A percentile compares a stretch with the other conserved stretches of the same genome.
These are phyloP conservation scores for Anastatica hierochuntica DNA, from an alignment of 345 rosid species.

Conservation along the genomic window DNA sequence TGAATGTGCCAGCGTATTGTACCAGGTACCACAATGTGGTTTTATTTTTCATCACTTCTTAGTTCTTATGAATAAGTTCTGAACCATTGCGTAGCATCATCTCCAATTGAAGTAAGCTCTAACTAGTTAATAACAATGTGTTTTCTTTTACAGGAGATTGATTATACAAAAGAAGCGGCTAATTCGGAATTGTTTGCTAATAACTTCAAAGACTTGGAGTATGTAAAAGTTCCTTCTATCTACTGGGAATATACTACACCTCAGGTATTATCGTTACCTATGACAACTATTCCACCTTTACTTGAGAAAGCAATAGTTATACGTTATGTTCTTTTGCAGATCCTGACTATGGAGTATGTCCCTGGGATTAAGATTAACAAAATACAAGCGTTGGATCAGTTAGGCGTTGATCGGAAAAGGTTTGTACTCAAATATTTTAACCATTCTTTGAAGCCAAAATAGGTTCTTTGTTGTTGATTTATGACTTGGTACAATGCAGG, in stretches of 20 bases:
- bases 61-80: neutral
- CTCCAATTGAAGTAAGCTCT: too few species aligned
- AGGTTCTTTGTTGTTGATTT: neutral
- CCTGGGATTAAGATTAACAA: constrained; percentile 98
- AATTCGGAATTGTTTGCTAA: constrained; percentile 87
- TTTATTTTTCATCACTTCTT: neutral
- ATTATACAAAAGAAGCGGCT: constrained; percentile 94
- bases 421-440: constrained; percentile 14
- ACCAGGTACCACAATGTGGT: constrained; percentile 42
- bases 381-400: constrained; percentile 74
- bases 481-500: constrained; percentile 34
- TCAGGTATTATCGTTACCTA: constrained; percentile 40
- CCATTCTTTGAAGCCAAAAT: neutral
- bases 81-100: too few species aligned
- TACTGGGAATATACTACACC: constrained; percentile 86
- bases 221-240: constrained; percentile 82
- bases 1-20: constrained; percentile 91
- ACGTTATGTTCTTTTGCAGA: constrained; percentile 32
- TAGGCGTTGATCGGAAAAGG: constrained; percentile 95
- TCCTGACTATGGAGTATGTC: constrained; percentile 97
- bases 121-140: constrained; percentile 2
- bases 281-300: too few species aligned
- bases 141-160: constrained; percentile 63
- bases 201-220: constrained; percentile 73
- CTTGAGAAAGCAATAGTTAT: neutral